These are phyloP conservation scores for Gremmenia infestans DNA, from an alignment of 2,329 filamentous ascomycete genomes.

Conservation along the genomic window DNA sequence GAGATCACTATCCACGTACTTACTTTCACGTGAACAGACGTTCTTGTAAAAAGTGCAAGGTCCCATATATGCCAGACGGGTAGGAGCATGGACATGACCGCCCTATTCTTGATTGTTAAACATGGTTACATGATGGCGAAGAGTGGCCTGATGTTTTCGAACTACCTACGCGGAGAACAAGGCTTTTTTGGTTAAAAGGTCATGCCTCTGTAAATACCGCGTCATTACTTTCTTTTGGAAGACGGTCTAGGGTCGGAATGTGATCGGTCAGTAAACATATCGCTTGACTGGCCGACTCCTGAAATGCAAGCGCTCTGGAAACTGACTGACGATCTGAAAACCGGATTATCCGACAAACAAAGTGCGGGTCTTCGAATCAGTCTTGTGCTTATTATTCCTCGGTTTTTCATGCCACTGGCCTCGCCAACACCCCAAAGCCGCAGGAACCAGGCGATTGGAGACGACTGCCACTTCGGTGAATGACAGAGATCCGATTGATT, in stretches of 20 bases:
- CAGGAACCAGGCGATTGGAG: not conserved
- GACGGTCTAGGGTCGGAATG: no score
- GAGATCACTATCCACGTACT: not conserved
- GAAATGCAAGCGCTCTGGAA: no score
- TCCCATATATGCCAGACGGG: not conserved
- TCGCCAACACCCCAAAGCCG: not conserved
- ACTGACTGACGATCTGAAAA: no score
- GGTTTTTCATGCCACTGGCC: not conserved
- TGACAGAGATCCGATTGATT: not conserved
- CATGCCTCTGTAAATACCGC: no score
- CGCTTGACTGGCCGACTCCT: no score
- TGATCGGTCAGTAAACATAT: no score
- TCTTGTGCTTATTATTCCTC: not conserved
- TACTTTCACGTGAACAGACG: not conserved
- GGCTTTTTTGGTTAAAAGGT: no score
- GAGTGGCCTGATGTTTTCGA: no score
- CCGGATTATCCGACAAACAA: not conserved
- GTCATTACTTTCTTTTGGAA: no score
- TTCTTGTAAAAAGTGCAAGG: not conserved
- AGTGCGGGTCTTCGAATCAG: not conserved
- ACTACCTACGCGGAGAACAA: no score
- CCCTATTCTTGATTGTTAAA: not conserved
- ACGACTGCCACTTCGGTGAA: no score
- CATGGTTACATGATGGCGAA: not conserved
- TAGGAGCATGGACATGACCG: not conserved